Conservation (phyloP, 352 stramenopile species). For the Pythium dissimile region DNA sequence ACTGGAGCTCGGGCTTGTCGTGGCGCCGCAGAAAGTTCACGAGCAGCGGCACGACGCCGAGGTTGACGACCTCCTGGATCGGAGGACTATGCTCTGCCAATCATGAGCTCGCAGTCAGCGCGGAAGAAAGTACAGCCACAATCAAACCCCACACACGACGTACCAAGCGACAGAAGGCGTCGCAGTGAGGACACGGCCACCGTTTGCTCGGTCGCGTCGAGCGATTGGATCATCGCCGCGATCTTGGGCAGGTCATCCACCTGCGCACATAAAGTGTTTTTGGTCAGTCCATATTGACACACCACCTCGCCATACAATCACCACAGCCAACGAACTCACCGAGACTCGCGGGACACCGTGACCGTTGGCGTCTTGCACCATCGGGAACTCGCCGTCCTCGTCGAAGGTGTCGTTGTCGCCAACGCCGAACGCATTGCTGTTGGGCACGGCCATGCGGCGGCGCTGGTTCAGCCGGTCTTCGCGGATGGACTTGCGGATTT, state of each 20-base stretch:
- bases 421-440: not conserved
- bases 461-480: slow-evolving; percentile 85
- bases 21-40: slow-evolving; percentile 95
- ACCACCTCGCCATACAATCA: not conserved
- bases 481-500: slow-evolving; percentile 87
- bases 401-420: slow-evolving; percentile 21
- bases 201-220: slow-evolving; percentile 90
- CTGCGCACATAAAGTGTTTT: slow-evolving; percentile 30
- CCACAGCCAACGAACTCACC: not conserved
- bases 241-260: slow-evolving; percentile 94
- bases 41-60: slow-evolving; percentile 96
- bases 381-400: slow-evolving; percentile 11
- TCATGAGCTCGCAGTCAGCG: not conserved
- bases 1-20: slow-evolving; percentile 94
- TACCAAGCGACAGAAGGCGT: slow-evolving; percentile 96
- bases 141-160: slow-evolving; percentile 6
- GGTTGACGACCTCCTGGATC: slow-evolving; percentile 98
- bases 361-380: not conserved
- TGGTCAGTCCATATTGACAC: not conserved
- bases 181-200: slow-evolving; percentile 96
- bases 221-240: slow-evolving; percentile 92
- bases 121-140: not conserved
- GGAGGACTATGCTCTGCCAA: slow-evolving; percentile 94
- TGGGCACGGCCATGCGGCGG: slow-evolving; percentile 51
- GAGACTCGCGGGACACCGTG: slow-evolving; percentile 10